phyloP scores from a whole-genome alignment of 805 yeast species.

The Saccharomycopsis sp. region DNA sequence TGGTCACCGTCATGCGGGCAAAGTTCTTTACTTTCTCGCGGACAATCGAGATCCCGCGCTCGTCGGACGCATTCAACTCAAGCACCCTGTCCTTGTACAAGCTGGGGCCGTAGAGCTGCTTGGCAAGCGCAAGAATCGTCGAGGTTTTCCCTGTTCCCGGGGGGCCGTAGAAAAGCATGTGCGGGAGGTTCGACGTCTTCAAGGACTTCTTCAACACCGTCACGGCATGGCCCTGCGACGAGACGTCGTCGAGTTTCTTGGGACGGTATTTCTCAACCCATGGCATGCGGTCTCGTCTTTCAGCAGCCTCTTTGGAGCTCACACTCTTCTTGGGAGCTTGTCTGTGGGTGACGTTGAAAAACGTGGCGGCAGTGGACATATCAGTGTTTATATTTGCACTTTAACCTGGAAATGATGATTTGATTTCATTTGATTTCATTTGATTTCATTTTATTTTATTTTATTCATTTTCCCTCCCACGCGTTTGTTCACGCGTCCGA shows the following conservation, averaged over 20 bases:
- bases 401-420: no score
- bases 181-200: constrained; percentile 77
- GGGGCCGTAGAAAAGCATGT: constrained; percentile 86
- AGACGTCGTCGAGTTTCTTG: constrained; percentile 69
- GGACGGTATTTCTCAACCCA: constrained; percentile 98
- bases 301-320: constrained; percentile 4
- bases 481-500: no score
- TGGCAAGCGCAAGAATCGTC: constrained; percentile 75
- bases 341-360: no score
- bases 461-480: no score
- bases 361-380: no score
- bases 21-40: constrained; percentile 78
- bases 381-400: no score
- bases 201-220: constrained; percentile 72
- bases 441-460: no score
- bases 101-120: constrained; percentile 67
- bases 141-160: constrained; percentile 94
- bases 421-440: no score
- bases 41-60: constrained; percentile 81
- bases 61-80: constrained; percentile 85
- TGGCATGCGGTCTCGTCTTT: constrained; percentile 33
- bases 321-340: not conserved
- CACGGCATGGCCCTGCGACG: constrained; percentile 89
- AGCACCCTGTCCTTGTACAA: constrained; percentile 62
- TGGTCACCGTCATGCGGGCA: constrained; percentile 78